These are phyloP conservation scores for Hsuehochloa calcarea DNA, from an alignment of 176 grass and related monocot species.

Conservation along the genomic window DNA sequence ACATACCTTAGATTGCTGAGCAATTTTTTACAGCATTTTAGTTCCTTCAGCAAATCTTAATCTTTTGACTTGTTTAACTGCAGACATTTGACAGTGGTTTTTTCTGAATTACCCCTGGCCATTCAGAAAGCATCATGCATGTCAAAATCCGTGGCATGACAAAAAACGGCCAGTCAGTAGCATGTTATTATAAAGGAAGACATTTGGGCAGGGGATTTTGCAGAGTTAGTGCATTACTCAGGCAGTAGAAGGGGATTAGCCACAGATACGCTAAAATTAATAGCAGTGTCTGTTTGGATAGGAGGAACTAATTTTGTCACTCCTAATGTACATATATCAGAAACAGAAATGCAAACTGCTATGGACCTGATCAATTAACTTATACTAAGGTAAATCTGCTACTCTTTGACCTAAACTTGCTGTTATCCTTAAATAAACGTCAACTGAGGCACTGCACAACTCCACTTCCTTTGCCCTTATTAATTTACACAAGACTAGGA, in stretches of 20 bases:
- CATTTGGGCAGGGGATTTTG: neutral
- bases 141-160: constrained; percentile 3
- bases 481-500: neutral
- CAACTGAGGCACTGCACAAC: neutral
- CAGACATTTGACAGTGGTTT: neutral
- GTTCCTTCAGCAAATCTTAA: neutral
- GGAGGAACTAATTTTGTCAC: too few relatives aligned
- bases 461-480: neutral
- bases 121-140: neutral
- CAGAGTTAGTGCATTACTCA: neutral
- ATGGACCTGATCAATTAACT: neutral
- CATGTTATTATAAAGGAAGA: neutral
- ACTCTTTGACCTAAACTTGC: neutral
- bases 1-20: neutral
- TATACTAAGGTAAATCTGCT: neutral
- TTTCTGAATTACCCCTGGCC: neutral
- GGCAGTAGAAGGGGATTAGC: neutral
- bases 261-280: neutral
- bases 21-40: neutral
- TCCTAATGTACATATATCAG: neutral
- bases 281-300: neutral
- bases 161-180: neutral
- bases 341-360: neutral
- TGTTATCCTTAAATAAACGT: neutral
- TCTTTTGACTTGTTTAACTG: neutral